Evolutionary conservation across 148 eudicot species (phyloP), one percentile per base, ranked within the genome.

Genomic region (Vaccinium macrocarpon): DNA sequence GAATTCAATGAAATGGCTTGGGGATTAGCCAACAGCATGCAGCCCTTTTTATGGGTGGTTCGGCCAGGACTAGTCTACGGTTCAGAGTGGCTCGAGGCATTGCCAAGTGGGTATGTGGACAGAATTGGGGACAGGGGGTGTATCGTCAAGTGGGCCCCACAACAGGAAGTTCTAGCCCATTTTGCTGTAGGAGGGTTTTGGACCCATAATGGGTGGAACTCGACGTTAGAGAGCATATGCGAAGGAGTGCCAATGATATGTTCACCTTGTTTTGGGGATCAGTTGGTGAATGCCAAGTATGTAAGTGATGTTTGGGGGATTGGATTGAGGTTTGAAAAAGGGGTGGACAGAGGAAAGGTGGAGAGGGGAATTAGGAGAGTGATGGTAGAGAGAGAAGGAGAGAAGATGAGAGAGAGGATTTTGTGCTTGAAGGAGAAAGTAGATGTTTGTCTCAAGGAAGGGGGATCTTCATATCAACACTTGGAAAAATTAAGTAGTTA

Each of bases 211-310:
- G 97, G 94, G 38, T 93, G 95, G 93, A 92, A 93, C 29, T 92
- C 97, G 23, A 90, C 92, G 0, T 19, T 92, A 68, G 97, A 93
- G 77, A 91, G 94, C 73, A 89, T 92, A 1, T 87, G 87, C 61
- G 92, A 90, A 85, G 97, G 94, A 8, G 91, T 91, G 9, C 92
- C 97, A 8, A 89, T 93, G 94, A 88, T 92, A 53, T 92, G 93
- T 35, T 62, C 76, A 3, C 97, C 97, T 1, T 85, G 83, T 72
- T 90, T 88, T 14, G 81, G 74, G 16, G 91, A 93, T 56, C 93
- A 91, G 74, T 23, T 76, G 35, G 87, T 86, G 76, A 90, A 90
- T 52, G 93, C 95, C 0, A 89, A 93, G 57, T 82, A 85, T 51
- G 91, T 88, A 6, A 87, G 77, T 6, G 89, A 88, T 56, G 87